These are phyloP conservation scores for Chrysoporthe puriensis DNA, from an alignment of 2,329 filamentous ascomycete genomes.

Conservation along the genomic window DNA sequence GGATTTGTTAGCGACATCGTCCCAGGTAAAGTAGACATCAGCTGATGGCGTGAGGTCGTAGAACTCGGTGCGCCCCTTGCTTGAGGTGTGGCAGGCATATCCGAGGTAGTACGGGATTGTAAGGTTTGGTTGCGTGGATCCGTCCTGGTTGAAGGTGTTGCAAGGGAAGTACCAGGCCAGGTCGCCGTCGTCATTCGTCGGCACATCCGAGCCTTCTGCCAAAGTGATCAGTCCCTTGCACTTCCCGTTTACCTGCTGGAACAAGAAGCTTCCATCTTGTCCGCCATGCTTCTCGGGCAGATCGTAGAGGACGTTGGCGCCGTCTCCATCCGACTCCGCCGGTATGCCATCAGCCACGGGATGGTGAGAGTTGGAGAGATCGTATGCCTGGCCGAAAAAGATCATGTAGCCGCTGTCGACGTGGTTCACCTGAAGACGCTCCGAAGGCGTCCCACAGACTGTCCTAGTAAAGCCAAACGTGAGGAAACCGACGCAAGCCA, in stretches of 20 bases:
- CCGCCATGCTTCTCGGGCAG: constrained; percentile 80
- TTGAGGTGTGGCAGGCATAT: constrained; percentile 85
- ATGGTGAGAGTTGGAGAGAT: constrained; percentile 77
- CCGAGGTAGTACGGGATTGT: constrained; percentile 79
- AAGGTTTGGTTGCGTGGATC: constrained; percentile 75
- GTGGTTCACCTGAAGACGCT: constrained; percentile 80
- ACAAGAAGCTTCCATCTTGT: constrained; percentile 94
- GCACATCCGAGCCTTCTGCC: constrained; percentile 73
- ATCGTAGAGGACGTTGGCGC: constrained; percentile 84
- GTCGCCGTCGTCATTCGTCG: constrained; percentile 71
- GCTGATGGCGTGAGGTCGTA: constrained; percentile 73
- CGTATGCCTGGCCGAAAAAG: constrained; percentile 89
- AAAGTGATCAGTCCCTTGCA: constrained; percentile 89
- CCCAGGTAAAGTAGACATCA: constrained; percentile 96
- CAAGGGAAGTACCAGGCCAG: constrained; percentile 98
- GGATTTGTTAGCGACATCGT: constrained; percentile 84
- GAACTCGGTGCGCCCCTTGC: constrained; percentile 69
- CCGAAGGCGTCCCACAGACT: constrained; percentile 76
- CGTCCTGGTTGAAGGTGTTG: constrained; percentile 89
- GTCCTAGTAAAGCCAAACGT: constrained; percentile 94
- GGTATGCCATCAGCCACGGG: constrained; percentile 81
- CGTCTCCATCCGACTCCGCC: constrained; percentile 47
- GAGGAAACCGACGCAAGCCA: constrained; percentile 87
- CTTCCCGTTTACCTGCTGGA: constrained; percentile 96
- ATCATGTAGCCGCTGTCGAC: constrained; percentile 89